A percentile compares a stretch with the other conserved stretches of the same genome.
These are phyloP conservation scores for Aspergillus egyptiacus DNA, from an alignment of 495 filamentous ascomycete species.

Conservation along the genomic window DNA sequence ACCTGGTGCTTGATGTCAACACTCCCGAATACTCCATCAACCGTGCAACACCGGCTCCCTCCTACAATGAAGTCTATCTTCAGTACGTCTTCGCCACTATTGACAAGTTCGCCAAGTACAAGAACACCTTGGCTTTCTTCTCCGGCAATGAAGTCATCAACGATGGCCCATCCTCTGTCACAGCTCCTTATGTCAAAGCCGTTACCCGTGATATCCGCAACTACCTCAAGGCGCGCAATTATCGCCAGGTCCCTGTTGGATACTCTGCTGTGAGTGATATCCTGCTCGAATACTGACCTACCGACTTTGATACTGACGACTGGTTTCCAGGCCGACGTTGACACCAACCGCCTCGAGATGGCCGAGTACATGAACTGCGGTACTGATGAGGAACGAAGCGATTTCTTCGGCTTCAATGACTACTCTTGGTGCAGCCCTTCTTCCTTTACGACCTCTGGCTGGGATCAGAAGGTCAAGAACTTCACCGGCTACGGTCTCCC, in stretches of 20 bases:
- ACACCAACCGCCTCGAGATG: constrained; percentile 81
- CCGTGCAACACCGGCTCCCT: constrained; percentile 62
- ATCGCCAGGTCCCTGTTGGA: constrained; percentile 80
- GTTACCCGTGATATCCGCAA: constrained; percentile 86
- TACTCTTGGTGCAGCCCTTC: constrained; percentile 95
- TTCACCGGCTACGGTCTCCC: constrained; percentile 88
- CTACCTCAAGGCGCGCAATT: constrained; percentile 69
- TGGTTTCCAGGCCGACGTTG: constrained; percentile 52
- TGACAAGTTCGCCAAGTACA: constrained; percentile 79
- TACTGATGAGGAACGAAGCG: constrained; percentile 72
- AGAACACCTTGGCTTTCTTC: constrained; percentile 92
- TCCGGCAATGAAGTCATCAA: constrained; percentile 97
- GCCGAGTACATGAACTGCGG: constrained; percentile 95
- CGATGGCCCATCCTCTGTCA: constrained; percentile 62
- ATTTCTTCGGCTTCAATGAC: constrained; percentile 98
- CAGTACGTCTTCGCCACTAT: constrained; percentile 92
- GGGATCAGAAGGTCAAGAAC: constrained; percentile 86
- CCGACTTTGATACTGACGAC: constrained; percentile 21
- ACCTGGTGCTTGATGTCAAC: constrained; percentile 82
- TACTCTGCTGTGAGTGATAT: constrained; percentile 64
- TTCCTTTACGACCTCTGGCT: constrained; percentile 69
- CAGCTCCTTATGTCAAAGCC: constrained; percentile 88
- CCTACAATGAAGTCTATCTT: constrained; percentile 89
- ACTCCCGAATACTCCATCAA: constrained; percentile 77
- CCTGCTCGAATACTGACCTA: background rate